phyloP scores from a whole-genome alignment of 139 green algal genomes.

The Tetraselmis striata region DNA sequence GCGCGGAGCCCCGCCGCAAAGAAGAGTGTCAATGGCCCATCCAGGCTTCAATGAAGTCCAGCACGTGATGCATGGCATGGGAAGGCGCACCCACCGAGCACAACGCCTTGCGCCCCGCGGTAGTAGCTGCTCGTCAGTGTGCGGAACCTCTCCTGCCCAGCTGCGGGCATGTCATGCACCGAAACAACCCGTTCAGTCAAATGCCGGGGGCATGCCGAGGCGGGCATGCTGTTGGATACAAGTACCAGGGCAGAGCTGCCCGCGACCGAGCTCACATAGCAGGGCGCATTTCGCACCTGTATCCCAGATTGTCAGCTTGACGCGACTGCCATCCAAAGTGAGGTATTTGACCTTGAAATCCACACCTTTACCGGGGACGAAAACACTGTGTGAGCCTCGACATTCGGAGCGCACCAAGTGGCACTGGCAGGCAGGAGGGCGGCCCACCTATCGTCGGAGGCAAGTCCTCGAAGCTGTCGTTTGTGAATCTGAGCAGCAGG shows the following conservation, averaged over 20 bases:
- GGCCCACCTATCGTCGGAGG: conserved; percentile 70
- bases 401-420: no score
- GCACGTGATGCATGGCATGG: not conserved
- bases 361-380: conserved; percentile 67
- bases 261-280: not conserved
- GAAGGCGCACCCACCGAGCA: conserved; percentile 30
- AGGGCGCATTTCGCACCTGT: conserved; percentile 40
- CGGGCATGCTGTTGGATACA: not conserved
- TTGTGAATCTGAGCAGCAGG: conserved; percentile 80
- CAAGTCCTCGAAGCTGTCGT: conserved; percentile 74
- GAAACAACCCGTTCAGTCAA: not conserved
- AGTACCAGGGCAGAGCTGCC: not conserved
- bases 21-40: conserved; percentile 6
- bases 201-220: not conserved
- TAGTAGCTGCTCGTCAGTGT: conserved; percentile 97
- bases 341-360: conserved; percentile 94
- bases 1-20: not conserved
- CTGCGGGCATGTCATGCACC: no score
- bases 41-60: not conserved
- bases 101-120: conserved; percentile 46
- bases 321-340: conserved; percentile 55
- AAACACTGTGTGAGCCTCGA: no score
- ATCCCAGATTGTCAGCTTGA: conserved; percentile 94
- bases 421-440: not conserved
- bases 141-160: conserved; percentile 88